A percentile compares a stretch with the other conserved stretches of the same genome.
These are phyloP conservation scores for Solanum clarkiae DNA, from an alignment of 257 asterid genomes.

Conservation along the genomic window DNA sequence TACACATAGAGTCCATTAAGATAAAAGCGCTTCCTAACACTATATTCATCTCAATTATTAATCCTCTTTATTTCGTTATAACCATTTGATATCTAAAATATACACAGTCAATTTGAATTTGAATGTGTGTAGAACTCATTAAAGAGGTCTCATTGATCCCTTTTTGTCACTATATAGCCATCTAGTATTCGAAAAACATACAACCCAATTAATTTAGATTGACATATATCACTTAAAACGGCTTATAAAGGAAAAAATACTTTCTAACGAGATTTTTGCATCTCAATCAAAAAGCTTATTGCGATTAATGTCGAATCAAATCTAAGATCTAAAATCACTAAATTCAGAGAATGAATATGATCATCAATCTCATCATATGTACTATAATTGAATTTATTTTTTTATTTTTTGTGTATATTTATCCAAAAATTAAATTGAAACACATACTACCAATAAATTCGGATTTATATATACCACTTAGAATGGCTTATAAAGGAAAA, in stretches of 20 bases:
- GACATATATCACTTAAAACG: no score
- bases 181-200: not conserved
- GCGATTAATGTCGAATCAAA: no score
- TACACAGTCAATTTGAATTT: not conserved
- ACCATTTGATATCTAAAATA: not conserved
- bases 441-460: not conserved
- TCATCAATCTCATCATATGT: no score
- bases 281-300: not conserved
- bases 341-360: no score
- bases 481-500: no score
- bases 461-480: not conserved
- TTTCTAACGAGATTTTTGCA: not conserved
- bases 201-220: not conserved
- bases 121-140: not conserved
- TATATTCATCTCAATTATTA: not conserved
- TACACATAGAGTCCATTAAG: not conserved
- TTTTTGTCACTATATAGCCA: not conserved
- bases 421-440: not conserved
- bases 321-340: no score
- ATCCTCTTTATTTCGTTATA: not conserved
- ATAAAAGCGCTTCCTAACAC: not conserved
- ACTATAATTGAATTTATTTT: no score
- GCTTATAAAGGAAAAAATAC: no score
- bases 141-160: not conserved
- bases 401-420: no score